Conservation (phyloP, 73 alveolate genomes). For the Paramecium primaurelia region DNA sequence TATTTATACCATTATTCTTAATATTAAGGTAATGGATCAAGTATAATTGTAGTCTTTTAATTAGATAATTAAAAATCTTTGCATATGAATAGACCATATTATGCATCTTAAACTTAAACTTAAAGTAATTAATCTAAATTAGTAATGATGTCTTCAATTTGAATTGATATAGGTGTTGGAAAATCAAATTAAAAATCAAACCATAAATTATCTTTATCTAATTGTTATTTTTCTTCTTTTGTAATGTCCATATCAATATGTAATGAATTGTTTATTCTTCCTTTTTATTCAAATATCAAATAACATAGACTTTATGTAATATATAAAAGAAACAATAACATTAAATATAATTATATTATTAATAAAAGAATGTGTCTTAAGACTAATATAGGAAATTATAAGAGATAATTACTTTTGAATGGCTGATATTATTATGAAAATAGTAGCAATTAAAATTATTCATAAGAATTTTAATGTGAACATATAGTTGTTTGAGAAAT, state of each 20-base stretch:
- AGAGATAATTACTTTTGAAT: neutral
- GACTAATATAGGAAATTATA: neutral
- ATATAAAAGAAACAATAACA: neutral
- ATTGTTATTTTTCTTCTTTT: neutral
- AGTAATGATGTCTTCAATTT: neutral
- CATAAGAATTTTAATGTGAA: neutral
- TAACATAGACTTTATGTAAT: neutral
- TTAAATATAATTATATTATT: neutral
- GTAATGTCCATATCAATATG: neutral
- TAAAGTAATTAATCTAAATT: neutral
- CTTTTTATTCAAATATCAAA: neutral
- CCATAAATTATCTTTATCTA: neutral
- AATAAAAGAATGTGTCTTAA: neutral
- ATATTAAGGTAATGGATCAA: neutral
- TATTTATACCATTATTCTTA: neutral
- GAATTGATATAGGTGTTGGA: neutral
- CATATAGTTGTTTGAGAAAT: neutral
- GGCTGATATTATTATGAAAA: neutral
- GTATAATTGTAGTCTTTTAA: neutral
- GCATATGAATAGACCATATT: neutral
- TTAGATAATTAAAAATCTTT: neutral
- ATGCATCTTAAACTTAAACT: neutral
- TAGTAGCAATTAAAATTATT: neutral
- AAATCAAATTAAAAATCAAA: neutral
- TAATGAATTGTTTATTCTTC: neutral